Evolutionary conservation across 805 yeast genomes (phyloP).

Genomic region (Brettanomyces nanus): DNA sequence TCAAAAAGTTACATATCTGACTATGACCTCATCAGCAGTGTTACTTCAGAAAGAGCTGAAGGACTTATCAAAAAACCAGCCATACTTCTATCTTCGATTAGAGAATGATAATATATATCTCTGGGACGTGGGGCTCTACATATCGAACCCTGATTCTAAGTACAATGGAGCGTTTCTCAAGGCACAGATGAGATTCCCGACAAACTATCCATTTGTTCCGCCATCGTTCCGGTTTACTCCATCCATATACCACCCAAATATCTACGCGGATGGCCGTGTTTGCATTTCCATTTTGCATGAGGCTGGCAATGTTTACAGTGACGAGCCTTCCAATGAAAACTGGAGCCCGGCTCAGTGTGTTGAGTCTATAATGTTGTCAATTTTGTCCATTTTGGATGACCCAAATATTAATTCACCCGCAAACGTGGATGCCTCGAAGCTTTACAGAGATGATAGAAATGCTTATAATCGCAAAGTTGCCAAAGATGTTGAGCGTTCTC

Average conservation of each 20-base stretch:
- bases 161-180: constrained; percentile 93
- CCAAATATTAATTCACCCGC: constrained; percentile 94
- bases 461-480: constrained; percentile 67
- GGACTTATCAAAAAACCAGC: constrained; percentile 24
- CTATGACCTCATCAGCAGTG: constrained; percentile 21
- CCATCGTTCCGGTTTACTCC: constrained; percentile 91
- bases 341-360: constrained; percentile 94
- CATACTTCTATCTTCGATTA: constrained; percentile 29
- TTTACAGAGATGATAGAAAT: constrained; percentile 75
- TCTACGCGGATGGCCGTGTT: constrained; percentile 78
- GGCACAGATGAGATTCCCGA: constrained; percentile 90
- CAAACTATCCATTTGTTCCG: constrained; percentile 86
- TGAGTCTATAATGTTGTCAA: constrained; percentile 82
- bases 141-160: constrained; percentile 77
- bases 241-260: constrained; percentile 91
- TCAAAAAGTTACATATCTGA: too few species aligned
- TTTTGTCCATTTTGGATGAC: constrained; percentile 84
- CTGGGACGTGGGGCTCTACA: constrained; percentile 90
- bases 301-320: constrained; percentile 83
- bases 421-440: constrained; percentile 91
- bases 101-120: constrained; percentile 49
- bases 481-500: constrained; percentile 77
- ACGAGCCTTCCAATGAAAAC: constrained; percentile 88
- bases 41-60: constrained; percentile 29
- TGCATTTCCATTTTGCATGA: constrained; percentile 91